Percentiles rank a stretch among this genome's conserved stretches.
phyloP scores from a whole-genome alignment of 495 filamentous ascomycete species.

The Hypoxylon fragiforme region DNA sequence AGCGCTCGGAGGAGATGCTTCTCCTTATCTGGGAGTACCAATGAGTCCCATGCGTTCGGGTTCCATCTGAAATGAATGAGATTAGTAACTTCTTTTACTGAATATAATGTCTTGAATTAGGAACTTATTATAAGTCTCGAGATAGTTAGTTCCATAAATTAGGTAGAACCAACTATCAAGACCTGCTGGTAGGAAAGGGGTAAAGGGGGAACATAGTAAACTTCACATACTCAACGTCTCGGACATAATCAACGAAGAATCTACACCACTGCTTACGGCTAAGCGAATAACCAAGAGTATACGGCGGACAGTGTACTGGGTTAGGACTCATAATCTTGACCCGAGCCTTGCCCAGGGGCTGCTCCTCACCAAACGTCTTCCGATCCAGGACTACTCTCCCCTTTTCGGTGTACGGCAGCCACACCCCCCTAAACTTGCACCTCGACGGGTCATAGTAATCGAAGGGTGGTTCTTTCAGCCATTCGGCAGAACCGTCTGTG shows the following conservation, averaged over 20 bases:
- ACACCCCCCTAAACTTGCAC: constrained; percentile 32
- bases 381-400: constrained; percentile 33
- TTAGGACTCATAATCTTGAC: constrained; percentile 45
- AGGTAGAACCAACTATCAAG: no score
- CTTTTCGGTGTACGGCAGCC: constrained; percentile 35
- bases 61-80: no score
- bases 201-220: no score
- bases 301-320: constrained; percentile 48
- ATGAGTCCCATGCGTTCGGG: constrained; percentile 70
- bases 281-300: constrained; percentile 81
- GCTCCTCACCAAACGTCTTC: constrained; percentile 39
- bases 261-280: constrained; percentile 82
- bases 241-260: constrained; percentile 72
- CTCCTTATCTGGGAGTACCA: constrained; percentile 75
- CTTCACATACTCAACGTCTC: constrained; percentile 54
- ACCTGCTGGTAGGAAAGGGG: no score
- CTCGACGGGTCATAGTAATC: constrained; percentile 25
- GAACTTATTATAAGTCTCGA: no score
- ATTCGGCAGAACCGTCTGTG: constrained; percentile 29
- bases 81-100: no score
- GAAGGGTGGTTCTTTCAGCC: constrained; percentile 33
- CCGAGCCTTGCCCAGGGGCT: constrained; percentile 44
- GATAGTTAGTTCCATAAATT: no score
- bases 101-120: no score
- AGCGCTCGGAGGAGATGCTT: constrained; percentile 83